A percentile compares a stretch with the other conserved stretches of the same genome.
These are phyloP conservation scores for Colletotrichum lini DNA, from an alignment of 2,329 filamentous ascomycete genomes.

Conservation along the genomic window DNA sequence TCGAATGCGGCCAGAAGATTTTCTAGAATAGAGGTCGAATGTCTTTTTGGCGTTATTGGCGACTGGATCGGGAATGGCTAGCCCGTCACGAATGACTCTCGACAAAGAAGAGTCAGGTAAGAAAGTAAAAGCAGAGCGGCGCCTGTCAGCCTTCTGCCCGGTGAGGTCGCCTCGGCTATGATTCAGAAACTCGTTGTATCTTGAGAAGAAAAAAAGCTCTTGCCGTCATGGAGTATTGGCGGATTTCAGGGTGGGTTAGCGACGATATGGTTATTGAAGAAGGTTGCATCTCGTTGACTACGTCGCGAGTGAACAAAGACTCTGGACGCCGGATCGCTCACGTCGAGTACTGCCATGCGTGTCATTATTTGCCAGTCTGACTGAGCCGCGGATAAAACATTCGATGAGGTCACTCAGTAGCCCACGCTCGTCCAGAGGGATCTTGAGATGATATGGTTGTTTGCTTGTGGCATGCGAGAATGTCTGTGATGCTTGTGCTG, in stretches of 20 bases:
- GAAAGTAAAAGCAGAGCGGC: conserved; percentile 18
- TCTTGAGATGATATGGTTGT: conserved; percentile 5
- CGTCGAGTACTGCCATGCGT: conserved; percentile 4
- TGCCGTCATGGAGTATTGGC: background rate
- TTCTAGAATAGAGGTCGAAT: conserved; percentile 37
- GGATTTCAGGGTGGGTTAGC: background rate
- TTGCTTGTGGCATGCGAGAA: conserved; percentile 2
- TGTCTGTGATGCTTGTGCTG: background rate
- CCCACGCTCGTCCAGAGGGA: conserved; percentile 5
- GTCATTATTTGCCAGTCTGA: conserved; percentile 22
- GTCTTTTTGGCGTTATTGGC: conserved; percentile 21
- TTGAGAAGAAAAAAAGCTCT: background rate
- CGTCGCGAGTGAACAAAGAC: conserved; percentile 6
- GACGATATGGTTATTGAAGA: background rate
- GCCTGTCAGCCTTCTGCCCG: conserved; percentile 18
- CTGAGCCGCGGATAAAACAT: conserved; percentile 12
- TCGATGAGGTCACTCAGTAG: conserved; percentile 18
- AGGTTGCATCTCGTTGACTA: background rate
- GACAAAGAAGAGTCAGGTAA: conserved; percentile 30
- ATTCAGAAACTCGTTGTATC: background rate
- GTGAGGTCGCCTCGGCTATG: conserved; percentile 9
- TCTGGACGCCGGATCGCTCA: conserved; percentile 1
- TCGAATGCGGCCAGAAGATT: conserved; percentile 32
- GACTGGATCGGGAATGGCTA: conserved; percentile 37
- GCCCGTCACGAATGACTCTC: conserved; percentile 25